These are phyloP conservation scores for Pichia cabralensis DNA, from an alignment of 805 yeast species.

Conservation along the genomic window DNA sequence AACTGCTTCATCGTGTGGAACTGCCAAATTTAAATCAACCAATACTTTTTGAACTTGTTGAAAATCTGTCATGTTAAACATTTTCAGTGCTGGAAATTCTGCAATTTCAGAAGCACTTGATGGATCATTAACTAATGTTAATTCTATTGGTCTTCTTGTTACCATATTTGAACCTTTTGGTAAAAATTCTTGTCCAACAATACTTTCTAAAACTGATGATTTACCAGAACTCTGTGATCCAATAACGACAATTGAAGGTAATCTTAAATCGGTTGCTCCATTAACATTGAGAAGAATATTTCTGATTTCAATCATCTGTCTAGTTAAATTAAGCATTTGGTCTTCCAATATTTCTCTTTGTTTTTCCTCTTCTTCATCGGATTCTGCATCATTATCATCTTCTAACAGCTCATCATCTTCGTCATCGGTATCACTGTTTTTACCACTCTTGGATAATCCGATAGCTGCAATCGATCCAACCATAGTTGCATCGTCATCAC, in stretches of 20 bases:
- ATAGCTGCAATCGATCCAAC: slow-evolving; percentile 35
- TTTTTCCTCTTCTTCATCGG: slow-evolving; percentile 35
- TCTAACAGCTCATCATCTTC: slow-evolving; percentile 43
- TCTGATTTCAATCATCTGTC: slow-evolving; percentile 95
- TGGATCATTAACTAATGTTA: slow-evolving; percentile 86
- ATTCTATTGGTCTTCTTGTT: slow-evolving; percentile 92
- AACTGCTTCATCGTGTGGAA: slow-evolving; percentile 75
- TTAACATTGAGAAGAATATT: slow-evolving; percentile 68
- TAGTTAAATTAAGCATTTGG: slow-evolving; percentile 80
- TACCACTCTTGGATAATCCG: slow-evolving; percentile 22
- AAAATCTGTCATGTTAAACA: slow-evolving; percentile 79
- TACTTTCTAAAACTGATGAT: slow-evolving; percentile 89
- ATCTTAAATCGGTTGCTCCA: slow-evolving; percentile 58
- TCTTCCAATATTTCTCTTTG: slow-evolving; percentile 51
- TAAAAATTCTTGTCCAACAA: slow-evolving; percentile 95
- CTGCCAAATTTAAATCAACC: slow-evolving; percentile 85
- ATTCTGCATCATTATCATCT: slow-evolving; percentile 30
- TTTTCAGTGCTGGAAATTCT: slow-evolving; percentile 83
- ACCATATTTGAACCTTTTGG: slow-evolving; percentile 99
- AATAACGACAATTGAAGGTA: slow-evolving; percentile 92
- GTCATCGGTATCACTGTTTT: slow-evolving; percentile 19
- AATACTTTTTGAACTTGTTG: slow-evolving; percentile 80
- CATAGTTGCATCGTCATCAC: slow-evolving; percentile 24
- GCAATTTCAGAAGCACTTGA: slow-evolving; percentile 70
- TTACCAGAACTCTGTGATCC: slow-evolving; percentile 98